Evolutionary conservation across 2,329 filamentous ascomycete species (phyloP).

Genomic region (Pestalotiopsis fici): DNA sequence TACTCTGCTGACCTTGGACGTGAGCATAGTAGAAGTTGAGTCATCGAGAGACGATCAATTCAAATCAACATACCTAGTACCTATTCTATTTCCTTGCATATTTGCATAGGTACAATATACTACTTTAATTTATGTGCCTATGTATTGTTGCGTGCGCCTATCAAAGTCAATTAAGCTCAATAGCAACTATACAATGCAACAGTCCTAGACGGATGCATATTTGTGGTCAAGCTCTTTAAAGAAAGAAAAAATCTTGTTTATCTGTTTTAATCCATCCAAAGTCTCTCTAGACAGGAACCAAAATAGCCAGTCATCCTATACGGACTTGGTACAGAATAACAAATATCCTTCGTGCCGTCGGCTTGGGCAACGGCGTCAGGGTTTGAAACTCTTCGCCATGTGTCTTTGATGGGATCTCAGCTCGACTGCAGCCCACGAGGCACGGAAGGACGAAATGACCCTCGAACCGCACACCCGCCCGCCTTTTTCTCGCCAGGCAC

Average conservation of each 20-base stretch:
- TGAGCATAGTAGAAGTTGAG: background rate
- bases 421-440: background rate
- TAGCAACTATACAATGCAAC: background rate
- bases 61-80: background rate
- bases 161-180: background rate
- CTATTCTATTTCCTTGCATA: too few relatives aligned
- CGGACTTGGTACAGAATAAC: background rate
- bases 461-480: background rate
- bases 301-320: too few relatives aligned
- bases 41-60: background rate
- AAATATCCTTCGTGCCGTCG: background rate
- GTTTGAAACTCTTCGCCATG: background rate
- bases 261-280: too few relatives aligned
- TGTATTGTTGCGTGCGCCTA: background rate
- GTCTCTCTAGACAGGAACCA: too few relatives aligned
- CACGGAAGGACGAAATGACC: background rate
- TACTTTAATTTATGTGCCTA: background rate
- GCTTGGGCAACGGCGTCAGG: background rate
- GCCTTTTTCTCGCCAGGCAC: background rate
- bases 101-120: background rate
- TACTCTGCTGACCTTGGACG: background rate
- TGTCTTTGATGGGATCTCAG: background rate
- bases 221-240: background rate
- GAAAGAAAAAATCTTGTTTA: background rate
- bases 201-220: background rate